Evolutionary conservation across 2,329 filamentous ascomycete species (phyloP), one percentile per base, ranked within the genome.

Genomic region (Hymenoscyphus linearis): DNA sequence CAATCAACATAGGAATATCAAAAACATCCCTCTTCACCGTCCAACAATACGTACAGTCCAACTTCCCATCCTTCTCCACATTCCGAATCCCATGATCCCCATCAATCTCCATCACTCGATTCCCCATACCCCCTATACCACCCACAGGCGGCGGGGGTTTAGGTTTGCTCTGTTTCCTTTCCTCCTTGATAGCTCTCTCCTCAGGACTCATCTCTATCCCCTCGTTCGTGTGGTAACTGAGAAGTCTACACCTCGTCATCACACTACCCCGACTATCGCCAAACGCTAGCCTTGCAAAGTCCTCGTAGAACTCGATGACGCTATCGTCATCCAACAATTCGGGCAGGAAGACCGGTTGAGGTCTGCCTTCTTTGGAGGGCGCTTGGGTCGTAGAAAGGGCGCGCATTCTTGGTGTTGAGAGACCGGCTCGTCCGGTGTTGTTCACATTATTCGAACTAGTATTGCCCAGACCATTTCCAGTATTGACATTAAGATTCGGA

Each of bases 1-100:
- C 90, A 75, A 98, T 96, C 78, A 98, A 82, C 91, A 97, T 96
- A 25, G 95, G 95, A 75, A 98, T 96, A 77, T 98, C 93, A 78
- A 98, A 98, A 47, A 95, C 91, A 75, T 99, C 95, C 65, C 93
- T 83, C 78, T 96, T 96, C 65, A 98, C 93, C 65, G 91, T 93
- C 93, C 93, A 98, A 78, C 91, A 96, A 77, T 96, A 96, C 70
- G 90, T 92, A 78, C 93, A 97, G 73, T 96, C 90, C 61, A 98
- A 89, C 76, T 95, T 93, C 59, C 93, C 93, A 71, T 96, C 92
- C 72, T 86, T 89, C 71, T 90, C 91, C 14, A 96, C 82, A 59
- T 89, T 89, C 40, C 40, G n/a, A 75, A 96, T 93, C 10, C 90
- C 92, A 64, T 89, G 83, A 74, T 91, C 87, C 59, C 87, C 85